Conservation (phyloP, 805 yeast genomes). For the Starmera amethionina region DNA sequence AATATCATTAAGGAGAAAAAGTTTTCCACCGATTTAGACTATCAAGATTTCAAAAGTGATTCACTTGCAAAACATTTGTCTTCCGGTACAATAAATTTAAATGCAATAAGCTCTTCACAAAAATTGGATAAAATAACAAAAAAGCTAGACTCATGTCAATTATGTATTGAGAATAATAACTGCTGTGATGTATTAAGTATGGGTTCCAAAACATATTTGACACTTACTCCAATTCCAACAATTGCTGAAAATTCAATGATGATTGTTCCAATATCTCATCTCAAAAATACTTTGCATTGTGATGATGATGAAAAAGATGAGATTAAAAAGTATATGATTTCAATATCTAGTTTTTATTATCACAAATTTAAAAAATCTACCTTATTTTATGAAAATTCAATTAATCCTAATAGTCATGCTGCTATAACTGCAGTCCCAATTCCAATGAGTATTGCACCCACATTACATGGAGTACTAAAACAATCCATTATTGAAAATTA, state of each 20-base stretch:
- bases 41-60: constrained; percentile 31
- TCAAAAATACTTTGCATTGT: constrained; percentile 28
- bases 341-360: constrained; percentile 30
- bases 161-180: constrained; percentile 24
- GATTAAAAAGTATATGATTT: constrained; percentile 30
- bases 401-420: constrained; percentile 25
- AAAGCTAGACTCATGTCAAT: constrained; percentile 24
- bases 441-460: constrained; percentile 18
- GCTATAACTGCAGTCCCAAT: constrained; percentile 34
- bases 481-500: constrained; percentile 26
- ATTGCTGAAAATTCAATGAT: constrained; percentile 23
- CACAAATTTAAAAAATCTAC: constrained; percentile 22
- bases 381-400: constrained; percentile 36
- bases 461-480: constrained; percentile 31
- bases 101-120: constrained; percentile 17
- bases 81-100: constrained; percentile 20
- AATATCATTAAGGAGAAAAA: constrained; percentile 27
- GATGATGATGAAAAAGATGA: constrained; percentile 36
- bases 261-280: constrained; percentile 34
- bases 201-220: constrained; percentile 27
- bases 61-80: constrained; percentile 23
- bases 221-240: constrained; percentile 30
- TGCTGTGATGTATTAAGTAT: constrained; percentile 24
- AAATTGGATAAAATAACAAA: constrained; percentile 18
- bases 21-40: constrained; percentile 30